Base-by-base conservation (phyloP, 1,284 basidiomycete genomes). In the Ceratobasidium theobromae region DNA sequence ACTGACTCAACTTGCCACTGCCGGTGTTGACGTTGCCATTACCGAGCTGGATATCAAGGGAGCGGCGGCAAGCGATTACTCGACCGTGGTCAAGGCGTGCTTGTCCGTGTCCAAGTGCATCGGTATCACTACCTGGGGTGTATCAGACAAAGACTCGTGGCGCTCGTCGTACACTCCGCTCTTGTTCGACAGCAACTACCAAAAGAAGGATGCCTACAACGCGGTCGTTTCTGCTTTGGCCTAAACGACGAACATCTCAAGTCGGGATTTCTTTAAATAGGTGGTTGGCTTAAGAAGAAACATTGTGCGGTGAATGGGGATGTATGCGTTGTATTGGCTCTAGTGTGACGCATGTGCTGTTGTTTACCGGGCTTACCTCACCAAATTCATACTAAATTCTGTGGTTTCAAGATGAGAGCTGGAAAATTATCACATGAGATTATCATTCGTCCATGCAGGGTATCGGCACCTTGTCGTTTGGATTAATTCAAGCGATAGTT, bases 201-300 rank as follows among this genome's bases (percentile, higher is more conserved):
- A 78, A 66, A 78, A 78, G 53, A 81, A 82, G 75, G 71, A 80
- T 43, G 81, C 80, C 23, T 81, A 80, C 74, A 80, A 68, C 46
- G 77, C 80, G 9, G 74, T 82, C 68, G 78, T 81, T 28, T 49
- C 33, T 28, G 67, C 67, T 32, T 43, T 68, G 38, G 60, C 67
- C 18, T 68, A 66, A 49, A 40, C 21, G 9, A 45, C 8, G 18
- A n/a, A 5, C 18, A 5, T 8, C 9, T 11, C 18, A 5, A 6
- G 43, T 45, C 18, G 25, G 23, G 6, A 25, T 6, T 21, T 23
- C 4, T 25, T 51, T 30, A 25, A 11, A 9, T 28, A 28, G 30
- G 25, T 2, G 3, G 49, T 6, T 52, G 25, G 9, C 30, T 28
- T 8, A 6, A 3, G 28, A n/a, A n/a, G n/a, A 38, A 38, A 8